Evolutionary conservation across 139 green algal species (phyloP).

Genomic region (Micromonas pusilla): DNA sequence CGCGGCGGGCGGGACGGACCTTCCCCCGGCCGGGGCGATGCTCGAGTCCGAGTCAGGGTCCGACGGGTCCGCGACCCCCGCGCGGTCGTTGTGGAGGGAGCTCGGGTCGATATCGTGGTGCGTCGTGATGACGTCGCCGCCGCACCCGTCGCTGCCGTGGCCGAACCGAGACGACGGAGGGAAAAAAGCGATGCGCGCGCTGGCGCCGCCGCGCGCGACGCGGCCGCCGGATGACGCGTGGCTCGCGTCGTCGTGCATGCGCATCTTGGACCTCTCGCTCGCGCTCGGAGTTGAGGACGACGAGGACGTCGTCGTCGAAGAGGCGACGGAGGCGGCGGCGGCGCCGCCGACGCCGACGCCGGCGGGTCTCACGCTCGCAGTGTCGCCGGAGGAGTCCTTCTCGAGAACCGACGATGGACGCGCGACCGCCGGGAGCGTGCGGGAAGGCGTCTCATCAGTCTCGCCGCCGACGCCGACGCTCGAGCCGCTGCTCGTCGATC

Average conservation of each 20-base stretch:
- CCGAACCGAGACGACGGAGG: background rate
- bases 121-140: slow-evolving; percentile 43
- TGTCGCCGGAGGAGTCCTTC: too few species aligned
- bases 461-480: too few species aligned
- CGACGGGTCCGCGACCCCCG: background rate
- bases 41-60: background rate
- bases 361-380: too few species aligned
- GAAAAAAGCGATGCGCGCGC: background rate
- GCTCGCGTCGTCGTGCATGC: slow-evolving; percentile 46
- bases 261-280: slow-evolving; percentile 31
- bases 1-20: slow-evolving; percentile 9
- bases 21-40: background rate
- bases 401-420: too few species aligned
- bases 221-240: slow-evolving; percentile 46
- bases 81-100: slow-evolving; percentile 34
- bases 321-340: background rate
- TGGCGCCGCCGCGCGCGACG: slow-evolving; percentile 37
- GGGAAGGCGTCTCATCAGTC: too few species aligned
- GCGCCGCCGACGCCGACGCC: background rate
- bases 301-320: background rate
- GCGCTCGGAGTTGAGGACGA: too few species aligned
- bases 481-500: background rate
- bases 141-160: slow-evolving; percentile 31
- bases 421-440: too few species aligned
- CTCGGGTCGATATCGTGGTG: slow-evolving; percentile 52